Evolutionary conservation across 495 filamentous ascomycete genomes (phyloP), one percentile per base, ranked within the genome.

Genomic region (Penicillium verhagenii): DNA sequence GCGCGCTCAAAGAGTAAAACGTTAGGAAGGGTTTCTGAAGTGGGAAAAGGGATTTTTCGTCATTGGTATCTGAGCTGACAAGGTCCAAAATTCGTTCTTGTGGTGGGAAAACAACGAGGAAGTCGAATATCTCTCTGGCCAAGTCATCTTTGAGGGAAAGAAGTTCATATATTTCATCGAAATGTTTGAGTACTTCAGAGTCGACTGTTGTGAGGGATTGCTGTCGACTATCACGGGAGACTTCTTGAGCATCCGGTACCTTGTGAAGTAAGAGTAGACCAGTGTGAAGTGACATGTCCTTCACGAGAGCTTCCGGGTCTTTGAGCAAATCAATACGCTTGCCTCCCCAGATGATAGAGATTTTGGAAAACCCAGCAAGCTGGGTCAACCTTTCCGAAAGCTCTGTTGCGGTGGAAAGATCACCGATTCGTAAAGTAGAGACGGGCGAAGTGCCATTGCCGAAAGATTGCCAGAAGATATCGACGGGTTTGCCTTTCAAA

Each of bases 91-190:
- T 76, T 47, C 78, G 78, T 43, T 82, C 78, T 53, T 92, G 83
- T 1, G 86, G 82, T 3, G 89, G 87, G 45, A 95, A 90, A 7
- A 83, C 80, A 23, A 82, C 70, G 35, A 96, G 75, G 50, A 96
- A 92, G 47, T 82, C 75, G 64, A 84, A 91, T 8, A 92, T 86
- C 85, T 89, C 57, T 26, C 79, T 74, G n/a, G 88, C 85, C 14
- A 94, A 71, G 38, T 77, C 79, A 54, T 91, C 89, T 38, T 89
- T 81, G 66, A 94, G 83, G 47, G 82, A 82, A 33, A 98, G 79
- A 59, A 93, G 85, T 16, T 83, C 81, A 76, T 93, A 96, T 8
- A 98, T 71, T 51, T 92, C 85, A 50, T 91, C 82, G 65, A 96
- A 96, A 69, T 96, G 90, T 52, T 86, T 82, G 51, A 96, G 70